phyloP scores from a whole-genome alignment of 2,329 filamentous ascomycete species.

The Corynespora cassiicola region DNA sequence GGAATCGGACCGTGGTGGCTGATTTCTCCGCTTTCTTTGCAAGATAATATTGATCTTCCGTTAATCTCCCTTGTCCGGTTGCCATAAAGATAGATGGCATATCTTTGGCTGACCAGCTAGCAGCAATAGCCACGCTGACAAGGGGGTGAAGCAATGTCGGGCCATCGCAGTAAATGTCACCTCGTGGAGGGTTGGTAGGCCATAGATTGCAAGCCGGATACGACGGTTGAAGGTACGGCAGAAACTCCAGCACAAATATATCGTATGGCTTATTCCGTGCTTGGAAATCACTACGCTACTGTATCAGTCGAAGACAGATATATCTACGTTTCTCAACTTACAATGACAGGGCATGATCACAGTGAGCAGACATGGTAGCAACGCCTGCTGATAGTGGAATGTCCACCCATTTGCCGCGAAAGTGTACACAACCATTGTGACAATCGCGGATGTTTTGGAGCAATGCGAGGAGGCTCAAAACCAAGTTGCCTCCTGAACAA shows the following conservation, averaged over 20 bases:
- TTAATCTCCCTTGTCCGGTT: constrained; percentile 72
- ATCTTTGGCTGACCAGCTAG: constrained; percentile 69
- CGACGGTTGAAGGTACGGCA: constrained; percentile 17
- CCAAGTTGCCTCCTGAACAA: constrained; percentile 74
- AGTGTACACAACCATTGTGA: constrained; percentile 56
- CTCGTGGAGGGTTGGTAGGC: constrained; percentile 49
- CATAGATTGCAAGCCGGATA: constrained; percentile 56
- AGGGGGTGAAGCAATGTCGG: constrained; percentile 64
- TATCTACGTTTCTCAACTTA: constrained; percentile 56
- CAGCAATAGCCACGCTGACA: constrained; percentile 62
- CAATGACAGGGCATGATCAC: constrained; percentile 72
- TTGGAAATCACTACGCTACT: constrained; percentile 1
- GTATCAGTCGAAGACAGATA: background rate
- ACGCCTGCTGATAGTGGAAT: constrained; percentile 70
- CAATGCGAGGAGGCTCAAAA: constrained; percentile 68
- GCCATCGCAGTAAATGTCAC: constrained; percentile 49
- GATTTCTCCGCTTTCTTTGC: constrained; percentile 61
- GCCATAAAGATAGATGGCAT: constrained; percentile 69
- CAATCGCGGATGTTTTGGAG: constrained; percentile 64
- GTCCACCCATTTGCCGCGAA: constrained; percentile 62
- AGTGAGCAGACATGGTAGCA: constrained; percentile 42
- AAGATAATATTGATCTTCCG: constrained; percentile 67
- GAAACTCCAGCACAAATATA: constrained; percentile 1
- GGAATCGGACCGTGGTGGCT: constrained; percentile 66
- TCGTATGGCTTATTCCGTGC: constrained; percentile 3